phyloP scores from a whole-genome alignment of 2,329 filamentous ascomycete species.

The Fusarium tupiense region DNA sequence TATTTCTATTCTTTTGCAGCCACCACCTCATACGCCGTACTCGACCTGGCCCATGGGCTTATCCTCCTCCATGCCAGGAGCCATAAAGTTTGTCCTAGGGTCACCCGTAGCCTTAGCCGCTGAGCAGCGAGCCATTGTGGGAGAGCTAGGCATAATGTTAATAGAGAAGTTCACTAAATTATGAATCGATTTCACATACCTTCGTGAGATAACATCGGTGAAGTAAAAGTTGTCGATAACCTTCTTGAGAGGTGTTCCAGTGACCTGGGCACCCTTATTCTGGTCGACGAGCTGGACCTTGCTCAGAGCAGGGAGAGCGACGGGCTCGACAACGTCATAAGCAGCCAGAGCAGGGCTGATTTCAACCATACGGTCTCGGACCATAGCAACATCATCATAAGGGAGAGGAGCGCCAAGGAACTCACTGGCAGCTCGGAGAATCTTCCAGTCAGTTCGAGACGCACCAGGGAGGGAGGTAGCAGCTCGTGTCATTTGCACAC shows the following conservation, averaged over 20 bases:
- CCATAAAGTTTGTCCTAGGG: constrained; percentile 82
- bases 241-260: constrained; percentile 79
- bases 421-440: constrained; percentile 90
- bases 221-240: constrained; percentile 98
- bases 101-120: constrained; percentile 88
- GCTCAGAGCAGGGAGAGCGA: constrained; percentile 77
- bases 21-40: constrained; percentile 61
- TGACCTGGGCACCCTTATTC: constrained; percentile 87
- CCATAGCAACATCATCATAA: constrained; percentile 89
- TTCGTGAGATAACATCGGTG: constrained; percentile 95
- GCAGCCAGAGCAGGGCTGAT: constrained; percentile 89
- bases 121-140: constrained; percentile 97
- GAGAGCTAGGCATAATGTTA: constrained; percentile 71
- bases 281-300: constrained; percentile 96
- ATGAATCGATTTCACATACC: constrained; percentile 64
- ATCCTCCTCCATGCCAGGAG: constrained; percentile 72
- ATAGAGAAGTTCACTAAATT: constrained; percentile 9
- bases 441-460: constrained; percentile 98
- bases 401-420: constrained; percentile 88
- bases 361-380: constrained; percentile 94
- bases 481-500: constrained; percentile 91
- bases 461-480: constrained; percentile 91
- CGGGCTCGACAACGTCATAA: constrained; percentile 91
- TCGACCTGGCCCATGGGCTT: constrained; percentile 69
- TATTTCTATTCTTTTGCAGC: constrained; percentile 51